phyloP scores from a whole-genome alignment of 192 early-diverging fungal species.

The Podila epicladia region DNA sequence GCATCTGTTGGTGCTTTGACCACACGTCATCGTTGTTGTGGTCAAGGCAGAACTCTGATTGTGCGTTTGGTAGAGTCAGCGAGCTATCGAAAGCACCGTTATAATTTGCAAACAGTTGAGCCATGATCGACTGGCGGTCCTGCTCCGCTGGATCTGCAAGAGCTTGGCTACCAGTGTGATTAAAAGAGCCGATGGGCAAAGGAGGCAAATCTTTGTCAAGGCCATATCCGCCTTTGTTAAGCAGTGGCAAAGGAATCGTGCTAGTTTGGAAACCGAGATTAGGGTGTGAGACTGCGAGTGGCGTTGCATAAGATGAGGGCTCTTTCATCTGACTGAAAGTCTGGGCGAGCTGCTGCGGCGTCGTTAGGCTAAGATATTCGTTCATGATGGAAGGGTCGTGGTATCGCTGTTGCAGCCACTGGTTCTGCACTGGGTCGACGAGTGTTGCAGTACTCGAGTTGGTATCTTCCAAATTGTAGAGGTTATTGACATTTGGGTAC shows the following conservation, averaged over 20 bases:
- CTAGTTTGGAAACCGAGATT: not conserved
- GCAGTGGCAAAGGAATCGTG: not conserved
- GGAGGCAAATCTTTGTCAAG: not conserved
- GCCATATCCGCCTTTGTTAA: not conserved
- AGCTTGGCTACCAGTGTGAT: not conserved
- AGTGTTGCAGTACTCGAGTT: too few relatives aligned
- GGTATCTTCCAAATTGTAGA: too few relatives aligned
- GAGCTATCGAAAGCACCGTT: not conserved
- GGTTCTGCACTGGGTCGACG: not conserved
- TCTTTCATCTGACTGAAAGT: conserved; percentile 1
- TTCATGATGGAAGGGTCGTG: not conserved
- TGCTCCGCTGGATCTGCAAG: not conserved
- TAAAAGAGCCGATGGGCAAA: not conserved
- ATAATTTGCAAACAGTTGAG: conserved; percentile 3
- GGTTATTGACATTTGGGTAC: too few relatives aligned
- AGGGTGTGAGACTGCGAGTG: not conserved
- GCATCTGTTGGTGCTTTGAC: not conserved
- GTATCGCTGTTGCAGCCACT: not conserved
- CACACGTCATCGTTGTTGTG: not conserved
- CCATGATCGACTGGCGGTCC: not conserved
- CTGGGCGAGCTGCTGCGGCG: not conserved
- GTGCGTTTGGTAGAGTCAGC: not conserved
- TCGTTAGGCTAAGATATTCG: not conserved
- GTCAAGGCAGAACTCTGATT: not conserved
- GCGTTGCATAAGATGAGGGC: not conserved